Conservation (phyloP, 257 asterid species). For the Handroanthus guayacan region DNA sequence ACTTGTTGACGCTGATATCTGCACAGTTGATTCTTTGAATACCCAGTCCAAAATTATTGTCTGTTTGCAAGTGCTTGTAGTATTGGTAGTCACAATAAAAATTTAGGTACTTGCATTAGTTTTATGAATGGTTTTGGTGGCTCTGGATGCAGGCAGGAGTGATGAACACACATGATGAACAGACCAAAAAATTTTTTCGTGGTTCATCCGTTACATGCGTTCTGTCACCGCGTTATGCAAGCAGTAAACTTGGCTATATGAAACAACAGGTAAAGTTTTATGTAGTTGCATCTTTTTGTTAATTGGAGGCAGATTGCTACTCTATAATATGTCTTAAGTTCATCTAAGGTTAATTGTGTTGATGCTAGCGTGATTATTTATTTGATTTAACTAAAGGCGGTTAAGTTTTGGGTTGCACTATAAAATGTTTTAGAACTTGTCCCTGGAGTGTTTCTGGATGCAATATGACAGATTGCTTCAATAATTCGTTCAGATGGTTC, state of each 20-base stretch:
- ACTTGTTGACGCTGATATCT: conserved; percentile 19
- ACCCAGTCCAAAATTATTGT: background rate
- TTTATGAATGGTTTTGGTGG: conserved; percentile 33
- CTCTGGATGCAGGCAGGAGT: conserved; percentile 74
- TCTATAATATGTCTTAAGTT: conserved; percentile 7
- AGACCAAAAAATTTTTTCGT: conserved; percentile 83
- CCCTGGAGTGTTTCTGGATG: conserved; percentile 19
- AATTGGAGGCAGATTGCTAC: conserved; percentile 20
- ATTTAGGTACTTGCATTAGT: conserved; percentile 9
- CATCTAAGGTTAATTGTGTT: conserved; percentile 11
- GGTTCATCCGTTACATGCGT: conserved; percentile 89
- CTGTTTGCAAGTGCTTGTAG: conserved; percentile 27
- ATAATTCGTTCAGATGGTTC: background rate
- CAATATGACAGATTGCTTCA: conserved; percentile 12
- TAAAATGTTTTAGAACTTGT: conserved; percentile 7
- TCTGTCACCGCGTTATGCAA: conserved; percentile 86
- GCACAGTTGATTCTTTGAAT: conserved; percentile 12
- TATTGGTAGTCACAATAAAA: conserved; percentile 24
- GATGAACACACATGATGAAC: conserved; percentile 92
- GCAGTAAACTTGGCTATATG: conserved; percentile 80
- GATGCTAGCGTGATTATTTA: background rate
- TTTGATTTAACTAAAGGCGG: background rate
- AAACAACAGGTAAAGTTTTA: conserved; percentile 74
- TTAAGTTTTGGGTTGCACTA: background rate
- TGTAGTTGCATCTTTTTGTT: conserved; percentile 22